Conservation (phyloP, 2,329 filamentous ascomycete genomes). For the Cladosporium halotolerans region DNA sequence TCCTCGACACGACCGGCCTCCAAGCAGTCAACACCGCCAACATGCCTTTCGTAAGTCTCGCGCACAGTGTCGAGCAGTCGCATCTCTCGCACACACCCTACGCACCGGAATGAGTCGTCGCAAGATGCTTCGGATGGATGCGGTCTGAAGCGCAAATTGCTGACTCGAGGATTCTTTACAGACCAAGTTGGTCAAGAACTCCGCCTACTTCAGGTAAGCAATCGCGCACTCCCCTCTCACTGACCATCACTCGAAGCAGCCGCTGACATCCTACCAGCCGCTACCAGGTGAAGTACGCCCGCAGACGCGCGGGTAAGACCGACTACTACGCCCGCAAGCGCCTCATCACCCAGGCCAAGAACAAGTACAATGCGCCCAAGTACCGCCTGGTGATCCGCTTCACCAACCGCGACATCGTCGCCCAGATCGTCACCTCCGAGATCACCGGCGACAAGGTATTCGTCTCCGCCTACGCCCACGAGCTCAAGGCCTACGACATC, state of each 20-base stretch:
- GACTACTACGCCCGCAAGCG: constrained; percentile 99
- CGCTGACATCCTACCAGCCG: constrained; percentile 52
- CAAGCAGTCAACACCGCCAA: constrained; percentile 21
- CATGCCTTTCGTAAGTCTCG: constrained; percentile 45
- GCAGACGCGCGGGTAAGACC: constrained; percentile 93
- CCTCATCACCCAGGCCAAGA: constrained; percentile 99
- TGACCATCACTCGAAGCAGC: constrained; percentile 8
- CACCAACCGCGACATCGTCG: constrained; percentile 88
- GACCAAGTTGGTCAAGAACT: constrained; percentile 96
- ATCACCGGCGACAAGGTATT: constrained; percentile 98
- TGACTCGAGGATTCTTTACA: constrained; percentile 68
- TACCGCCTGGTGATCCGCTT: constrained; percentile 94
- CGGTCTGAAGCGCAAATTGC: constrained; percentile 98
- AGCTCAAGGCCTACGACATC: constrained; percentile 96
- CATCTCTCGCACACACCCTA: not conserved
- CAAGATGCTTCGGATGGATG: constrained; percentile 94
- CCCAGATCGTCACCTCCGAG: constrained; percentile 94
- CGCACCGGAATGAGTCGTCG: constrained; percentile 58
- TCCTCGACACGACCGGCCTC: constrained; percentile 9
- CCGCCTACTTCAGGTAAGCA: constrained; percentile 94
- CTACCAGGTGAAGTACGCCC: constrained; percentile 99
- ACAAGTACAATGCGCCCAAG: constrained; percentile 99
- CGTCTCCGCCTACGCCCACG: constrained; percentile 85
- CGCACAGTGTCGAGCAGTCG: constrained; percentile 13
- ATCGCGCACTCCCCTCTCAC: constrained; percentile 2